phyloP scores from a whole-genome alignment of 140 eudicot genomes.

The Bidens hawaiensis region DNA sequence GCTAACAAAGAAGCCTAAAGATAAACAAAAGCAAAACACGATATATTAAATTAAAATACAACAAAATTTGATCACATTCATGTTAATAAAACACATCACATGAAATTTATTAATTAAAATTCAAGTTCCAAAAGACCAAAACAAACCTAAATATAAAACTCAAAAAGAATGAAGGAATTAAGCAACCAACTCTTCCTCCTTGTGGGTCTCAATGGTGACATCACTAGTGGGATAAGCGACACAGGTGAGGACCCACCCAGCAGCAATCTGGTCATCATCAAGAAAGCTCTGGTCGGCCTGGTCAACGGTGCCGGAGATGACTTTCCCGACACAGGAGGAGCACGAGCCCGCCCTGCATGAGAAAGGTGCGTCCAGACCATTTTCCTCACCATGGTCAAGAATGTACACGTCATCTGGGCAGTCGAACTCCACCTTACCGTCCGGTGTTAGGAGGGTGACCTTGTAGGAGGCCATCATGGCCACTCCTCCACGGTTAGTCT shows the following conservation, averaged over 20 bases:
- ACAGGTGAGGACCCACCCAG: slow-evolving; percentile 16
- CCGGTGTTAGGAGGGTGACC: slow-evolving; percentile 11
- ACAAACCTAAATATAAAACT: slow-evolving; percentile 5
- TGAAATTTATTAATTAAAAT: too few relatives aligned
- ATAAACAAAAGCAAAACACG: not conserved
- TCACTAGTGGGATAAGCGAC: slow-evolving; percentile 1
- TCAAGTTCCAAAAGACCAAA: too few relatives aligned
- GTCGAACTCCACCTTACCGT: not conserved
- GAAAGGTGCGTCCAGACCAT: not conserved
- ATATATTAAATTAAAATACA: not conserved
- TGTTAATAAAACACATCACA: too few relatives aligned
- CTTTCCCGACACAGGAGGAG: slow-evolving; percentile 8
- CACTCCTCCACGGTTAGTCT: not conserved
- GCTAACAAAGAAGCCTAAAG: not conserved
- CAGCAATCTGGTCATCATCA: not conserved
- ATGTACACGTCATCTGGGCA: not conserved
- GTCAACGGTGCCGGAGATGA: slow-evolving; percentile 3
- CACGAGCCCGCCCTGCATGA: slow-evolving; percentile 16
- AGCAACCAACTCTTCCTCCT: slow-evolving; percentile 5
- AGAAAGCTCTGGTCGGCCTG: slow-evolving; percentile 5
- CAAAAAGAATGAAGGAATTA: not conserved
- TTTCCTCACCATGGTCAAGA: not conserved
- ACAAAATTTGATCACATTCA: slow-evolving; percentile 10
- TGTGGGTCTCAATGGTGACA: slow-evolving; percentile 14
- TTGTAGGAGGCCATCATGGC: not conserved